These are phyloP conservation scores for Erythrophleum ivorense DNA, from an alignment of 331 rosid species.

Conservation along the genomic window DNA sequence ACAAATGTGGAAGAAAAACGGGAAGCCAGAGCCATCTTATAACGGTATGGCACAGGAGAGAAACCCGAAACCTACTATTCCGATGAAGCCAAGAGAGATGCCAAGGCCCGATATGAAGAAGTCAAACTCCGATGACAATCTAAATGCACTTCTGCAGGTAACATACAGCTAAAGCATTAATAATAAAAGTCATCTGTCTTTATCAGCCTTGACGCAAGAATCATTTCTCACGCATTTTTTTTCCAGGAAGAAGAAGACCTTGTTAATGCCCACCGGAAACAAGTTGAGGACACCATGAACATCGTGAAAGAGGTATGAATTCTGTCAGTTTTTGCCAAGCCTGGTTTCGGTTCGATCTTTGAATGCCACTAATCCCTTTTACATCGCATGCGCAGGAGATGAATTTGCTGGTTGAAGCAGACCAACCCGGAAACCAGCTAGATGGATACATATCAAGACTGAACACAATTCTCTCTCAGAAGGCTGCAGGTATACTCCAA, in stretches of 20 bases:
- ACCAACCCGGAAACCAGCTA: slow-evolving; percentile 78
- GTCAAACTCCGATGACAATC: slow-evolving; percentile 63
- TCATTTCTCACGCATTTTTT: too few relatives aligned
- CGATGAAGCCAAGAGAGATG: too few relatives aligned
- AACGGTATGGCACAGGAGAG: too few relatives aligned
- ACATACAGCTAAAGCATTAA: slow-evolving; percentile 11
- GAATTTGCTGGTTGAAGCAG: slow-evolving; percentile 79
- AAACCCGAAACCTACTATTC: slow-evolving; percentile 57
- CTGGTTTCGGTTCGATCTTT: too few relatives aligned
- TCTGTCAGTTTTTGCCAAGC: slow-evolving; percentile 44
- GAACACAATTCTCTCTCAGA: slow-evolving; percentile 75
- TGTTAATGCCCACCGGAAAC: slow-evolving; percentile 75
- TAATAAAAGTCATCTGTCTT: neutral
- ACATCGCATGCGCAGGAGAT: slow-evolving; percentile 66
- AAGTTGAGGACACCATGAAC: slow-evolving; percentile 84
- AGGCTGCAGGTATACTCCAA: slow-evolving; percentile 73
- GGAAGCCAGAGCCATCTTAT: too few relatives aligned
- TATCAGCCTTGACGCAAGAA: too few relatives aligned
- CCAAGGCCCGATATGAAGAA: slow-evolving; percentile 49
- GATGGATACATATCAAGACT: slow-evolving; percentile 69
- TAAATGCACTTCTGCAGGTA: slow-evolving; percentile 73
- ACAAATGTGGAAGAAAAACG: too few relatives aligned
- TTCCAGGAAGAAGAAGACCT: slow-evolving; percentile 94
- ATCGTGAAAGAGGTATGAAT: too few relatives aligned
- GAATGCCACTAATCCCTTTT: slow-evolving; percentile 17